Percentiles rank a stretch among this genome's conserved stretches.
These are phyloP conservation scores for Skeletonema marinoi DNA, from an alignment of 108 stramenopile species.

Conservation along the genomic window DNA sequence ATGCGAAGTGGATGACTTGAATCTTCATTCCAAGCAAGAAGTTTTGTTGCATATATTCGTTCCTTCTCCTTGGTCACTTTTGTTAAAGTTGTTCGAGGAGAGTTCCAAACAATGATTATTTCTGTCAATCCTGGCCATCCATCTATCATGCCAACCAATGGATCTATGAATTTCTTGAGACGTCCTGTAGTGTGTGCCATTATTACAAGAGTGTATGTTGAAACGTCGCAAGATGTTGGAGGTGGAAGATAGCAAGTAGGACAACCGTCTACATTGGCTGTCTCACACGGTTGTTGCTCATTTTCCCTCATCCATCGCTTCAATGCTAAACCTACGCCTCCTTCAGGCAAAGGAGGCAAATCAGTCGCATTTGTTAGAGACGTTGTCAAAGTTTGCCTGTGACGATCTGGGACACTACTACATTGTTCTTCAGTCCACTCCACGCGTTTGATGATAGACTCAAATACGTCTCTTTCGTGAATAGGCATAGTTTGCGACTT, in stretches of 20 bases:
- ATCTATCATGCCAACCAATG: neutral
- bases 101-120: slow-evolving; percentile 75
- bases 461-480: neutral
- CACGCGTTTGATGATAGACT: neutral
- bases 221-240: slow-evolving; percentile 5
- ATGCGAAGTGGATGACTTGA: slow-evolving; percentile 46
- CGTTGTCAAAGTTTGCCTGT: neutral
- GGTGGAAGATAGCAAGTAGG: slow-evolving; percentile 1
- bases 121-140: slow-evolving; percentile 26
- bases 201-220: slow-evolving; percentile 2
- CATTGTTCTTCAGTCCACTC: slow-evolving; percentile 1
- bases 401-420: neutral
- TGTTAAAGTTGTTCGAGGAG: slow-evolving; percentile 47
- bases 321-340: slow-evolving; percentile 3
- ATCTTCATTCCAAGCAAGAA: slow-evolving; percentile 20
- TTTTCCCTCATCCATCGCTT: neutral
- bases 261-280: neutral
- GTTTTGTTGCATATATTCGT: slow-evolving; percentile 30
- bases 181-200: slow-evolving; percentile 2
- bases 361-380: neutral
- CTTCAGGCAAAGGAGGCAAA: neutral
- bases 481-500: neutral
- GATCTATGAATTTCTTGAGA: neutral
- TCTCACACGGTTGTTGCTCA: neutral
- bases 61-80: slow-evolving; percentile 1